Conservation (phyloP, 768 basidiomycete genomes). For the Lactarius hengduanensis region DNA sequence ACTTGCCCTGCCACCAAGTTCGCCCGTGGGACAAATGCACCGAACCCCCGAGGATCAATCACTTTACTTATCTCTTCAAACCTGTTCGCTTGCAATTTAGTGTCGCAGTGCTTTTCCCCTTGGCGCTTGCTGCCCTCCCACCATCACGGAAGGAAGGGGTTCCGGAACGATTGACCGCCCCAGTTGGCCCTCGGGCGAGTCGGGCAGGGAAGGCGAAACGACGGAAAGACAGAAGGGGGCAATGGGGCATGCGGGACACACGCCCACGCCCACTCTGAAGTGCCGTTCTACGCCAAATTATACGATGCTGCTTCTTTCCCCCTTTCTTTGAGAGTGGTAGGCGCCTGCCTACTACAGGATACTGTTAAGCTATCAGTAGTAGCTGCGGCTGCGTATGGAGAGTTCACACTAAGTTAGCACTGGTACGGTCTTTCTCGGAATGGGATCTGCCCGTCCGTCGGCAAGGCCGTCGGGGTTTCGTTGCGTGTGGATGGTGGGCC, state of each 20-base stretch:
- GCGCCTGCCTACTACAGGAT: too few species aligned
- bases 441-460: neutral
- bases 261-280: neutral
- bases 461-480: too few species aligned
- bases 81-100: neutral
- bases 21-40: neutral
- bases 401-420: too few species aligned
- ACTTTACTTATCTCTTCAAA: neutral
- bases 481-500: too few species aligned
- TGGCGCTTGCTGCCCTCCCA: neutral
- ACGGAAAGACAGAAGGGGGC: neutral
- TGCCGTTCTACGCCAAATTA: neutral
- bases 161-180: neutral
- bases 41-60: conserved; percentile 2
- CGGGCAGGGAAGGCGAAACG: neutral
- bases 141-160: neutral
- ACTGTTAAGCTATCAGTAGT: too few species aligned
- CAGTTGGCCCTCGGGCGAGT: neutral
- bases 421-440: neutral
- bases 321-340: neutral
- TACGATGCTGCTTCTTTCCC: neutral
- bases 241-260: neutral
- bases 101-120: neutral
- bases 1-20: neutral
- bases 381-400: too few species aligned